Base-by-base conservation (phyloP, 1,139 yeast genomes). In the Saccharomyces hybrid region DNA sequence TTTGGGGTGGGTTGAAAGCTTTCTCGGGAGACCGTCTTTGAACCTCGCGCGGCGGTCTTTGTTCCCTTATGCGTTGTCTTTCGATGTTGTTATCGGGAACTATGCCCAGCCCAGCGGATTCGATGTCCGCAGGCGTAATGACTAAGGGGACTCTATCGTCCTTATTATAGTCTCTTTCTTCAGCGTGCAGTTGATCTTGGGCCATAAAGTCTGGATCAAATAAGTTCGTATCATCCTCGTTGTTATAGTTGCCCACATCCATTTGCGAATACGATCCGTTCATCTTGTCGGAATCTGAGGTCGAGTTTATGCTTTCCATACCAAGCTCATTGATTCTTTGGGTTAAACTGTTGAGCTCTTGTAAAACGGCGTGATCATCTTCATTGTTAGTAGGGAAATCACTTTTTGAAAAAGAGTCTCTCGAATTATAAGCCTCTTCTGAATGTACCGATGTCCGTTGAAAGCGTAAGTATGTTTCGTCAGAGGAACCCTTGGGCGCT, bases 131-230 rank as follows among this genome's bases (percentile, higher is more conserved):
- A 16, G 44, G n/a, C 3, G 32, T 28, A 5, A 5, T 7, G 23
- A 13, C 23, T n/a, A 13, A 8, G 13, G 25, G 27, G 25, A 47
- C 41, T n/a, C 47, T 54, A 32, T 56, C 61, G 20, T 51, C 53
- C 1, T 52, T 49, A 20, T 56, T 55, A 48, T 56, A 56, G 28
- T 54, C 56, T 51, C 63, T 59, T 34, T 61, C 63, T 25, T 56
- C 52, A 31, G 57, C 62, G 25, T 61, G 56, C 55, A 62, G 58
- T 26, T 63, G 61, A 41, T 64, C 63, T 50, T 65, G 66, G 49
- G 65, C 71, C 59, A 63, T 57, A 49, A 61, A 67, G 53, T 66
- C 70, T 1, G 71, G 70, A 55, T 67, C 71, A 57, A 68, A 68
- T 11, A 67, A 64, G 53, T 67, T 64, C 9, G 46, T 41, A 14